Base-by-base conservation (phyloP, 2,329 filamentous ascomycete genomes). In the Paraconiothyrium brasiliense region DNA sequence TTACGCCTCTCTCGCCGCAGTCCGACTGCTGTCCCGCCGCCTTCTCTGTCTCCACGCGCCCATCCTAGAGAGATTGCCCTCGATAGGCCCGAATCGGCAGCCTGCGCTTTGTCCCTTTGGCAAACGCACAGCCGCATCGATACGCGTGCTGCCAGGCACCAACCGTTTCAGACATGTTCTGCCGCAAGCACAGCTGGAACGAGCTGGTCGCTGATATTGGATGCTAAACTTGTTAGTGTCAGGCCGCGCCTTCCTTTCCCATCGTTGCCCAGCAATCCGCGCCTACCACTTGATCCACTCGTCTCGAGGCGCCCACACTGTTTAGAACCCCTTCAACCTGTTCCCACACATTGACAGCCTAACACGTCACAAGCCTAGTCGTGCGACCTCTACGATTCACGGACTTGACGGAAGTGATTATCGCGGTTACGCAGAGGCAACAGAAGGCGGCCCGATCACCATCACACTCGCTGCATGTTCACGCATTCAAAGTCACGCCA, bases 131-230 rank as follows among this genome's bases (percentile, higher is more conserved):
- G 54, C 54, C 54, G 54, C 54, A 56, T 20, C 54, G n/a, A 11
- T 56, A 56, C 54, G 54, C 54, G 54, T 47, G 41, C 30, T 56
- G 30, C 54, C 43, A 56, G 54, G 54, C 54, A 56, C 20, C 54
- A 56, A 27, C 32, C 54, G 54, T 56, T 56, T 56, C 54, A 55
- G n/a, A 44, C 14, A 34, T 14, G 27, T 20, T 27, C 37, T 41
- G 6, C 39, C 37, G 41, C 52, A 55, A 35, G 52, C 8, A 20
- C 16, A n/a, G 30, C 39, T 37, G n/a, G 14, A n/a, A 37, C 13
- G 9, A 30, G 14, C 24, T 35, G 30, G 30, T 34, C 52, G 39
- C 16, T 55, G 39, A 22, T 46, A 47, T 46, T 46, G 52, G 5
- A 35, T 55, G 27, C 54, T 56, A 37, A 56, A 47, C 20, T 20